Base-by-base conservation (phyloP, 345 rosid species). In the Ceriops decandra region DNA sequence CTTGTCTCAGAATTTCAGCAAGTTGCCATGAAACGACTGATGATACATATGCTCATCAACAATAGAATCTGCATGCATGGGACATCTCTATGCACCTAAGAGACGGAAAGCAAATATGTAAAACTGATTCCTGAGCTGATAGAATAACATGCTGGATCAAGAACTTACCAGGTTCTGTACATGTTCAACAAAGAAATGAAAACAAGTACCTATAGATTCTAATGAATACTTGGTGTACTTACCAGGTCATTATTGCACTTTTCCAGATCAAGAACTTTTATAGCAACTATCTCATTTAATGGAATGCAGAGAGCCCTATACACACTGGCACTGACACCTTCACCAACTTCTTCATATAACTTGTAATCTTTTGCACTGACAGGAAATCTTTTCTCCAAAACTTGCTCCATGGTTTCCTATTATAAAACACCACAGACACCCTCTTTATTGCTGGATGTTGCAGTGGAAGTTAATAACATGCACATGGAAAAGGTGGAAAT, bases 261-360 rank as follows among this genome's bases (percentile, higher is more conserved):
- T 77, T 95, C 99, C 72, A 95, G 78, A 81, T 95, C 98, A 77
- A 93, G 97, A 79, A 88, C 92, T 88, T 93, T 93, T 82, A 93
- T 83, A 24, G 98, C 98, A 66, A 95, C 96, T 27, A 77, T 84
- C 73, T 86, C 90, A 82, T 91, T 88, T 61, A 95, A 84, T 4
- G 97, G 97, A 76, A 88, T 71, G 77, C 99, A 95, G 68, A 95
- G 89, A 79, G 99, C 97, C 77, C 95, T 87, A 67, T 77, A 72
- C 68, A 95, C 98, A 62, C 85, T 83, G 53, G 98, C 96, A 57
- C 98, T 93, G 69, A 91, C 97, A 72, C 98, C 98, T 78, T 93
- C 98, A 52, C 98, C 98, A 73, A 93, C 87, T 74, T 93, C 98
- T 85, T 93, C 98, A 66, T 80, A 85, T 72, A 88, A 80, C 75